Evolutionary conservation across 2,329 filamentous ascomycete genomes (phyloP), one percentile per base, ranked within the genome.

Genomic region (Bipolaris oryzae): DNA sequence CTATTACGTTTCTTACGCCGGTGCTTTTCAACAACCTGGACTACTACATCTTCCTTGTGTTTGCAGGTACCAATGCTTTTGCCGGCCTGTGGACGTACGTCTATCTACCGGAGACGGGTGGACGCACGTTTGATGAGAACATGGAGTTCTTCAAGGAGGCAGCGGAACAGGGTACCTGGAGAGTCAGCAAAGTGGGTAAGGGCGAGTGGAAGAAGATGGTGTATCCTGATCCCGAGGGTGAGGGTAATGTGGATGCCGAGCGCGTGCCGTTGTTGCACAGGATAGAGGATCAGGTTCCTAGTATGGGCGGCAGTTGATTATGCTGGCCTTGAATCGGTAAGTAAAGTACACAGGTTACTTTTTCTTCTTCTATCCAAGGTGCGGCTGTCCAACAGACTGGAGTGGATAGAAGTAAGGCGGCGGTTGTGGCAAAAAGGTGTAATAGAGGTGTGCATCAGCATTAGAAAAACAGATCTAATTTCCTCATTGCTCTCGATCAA

Each of bases 51-150:
- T 86, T 86, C 71, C 68, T 85, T 3, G 77, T 86, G 7, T 86
- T 87, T 57, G 80, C 80, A 0, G 79, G 62, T 2, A 85, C 82
- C 0, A 87, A 87, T 60, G 72, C 78, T 0, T 70, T 85, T 41
- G 84, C 84, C 0, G 84, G 83, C 1, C 63, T 79, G 23, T 84
- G 81, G 81, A 86, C 84, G 0, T 86, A 78, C 63, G 57, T 81
- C 1, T 81, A 79, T 53, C 69, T 75, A 7, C 85, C 84, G 0
- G 85, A 87, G 69, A 84, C 79, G 13, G 85, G 85, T 0, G 83
- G 84, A 0, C 68, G 85, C 23, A 82, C 79, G 46, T 87, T 87
- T 58, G 84, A 86, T 58, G 84, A 86, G 63, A 87, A 87, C 59
- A 82, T 85, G 67, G 75, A 80, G 50, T 87, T 86, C 72, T 87